phyloP scores from a whole-genome alignment of 371 early-diverging fungal genomes.

The Mucor mucedo region DNA sequence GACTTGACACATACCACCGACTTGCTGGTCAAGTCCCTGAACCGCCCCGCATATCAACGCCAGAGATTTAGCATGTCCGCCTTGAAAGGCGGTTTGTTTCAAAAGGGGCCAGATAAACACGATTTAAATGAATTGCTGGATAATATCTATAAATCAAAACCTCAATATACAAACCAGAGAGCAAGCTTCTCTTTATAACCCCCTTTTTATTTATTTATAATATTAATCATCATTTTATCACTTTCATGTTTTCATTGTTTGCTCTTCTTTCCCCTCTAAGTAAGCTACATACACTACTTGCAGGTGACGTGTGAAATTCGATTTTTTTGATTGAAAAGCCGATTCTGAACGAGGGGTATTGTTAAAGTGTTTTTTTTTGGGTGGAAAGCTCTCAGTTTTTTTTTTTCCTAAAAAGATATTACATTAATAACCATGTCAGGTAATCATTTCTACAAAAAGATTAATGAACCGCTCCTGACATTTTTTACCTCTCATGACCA shows the following conservation, averaged over 20 bases:
- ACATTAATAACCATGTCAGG: conserved; percentile 11
- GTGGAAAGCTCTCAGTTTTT: not conserved
- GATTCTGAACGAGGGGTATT: conserved; percentile 5
- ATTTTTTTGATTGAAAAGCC: too few species aligned
- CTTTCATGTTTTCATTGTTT: not conserved
- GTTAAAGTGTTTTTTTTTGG: not conserved
- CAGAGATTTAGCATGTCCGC: conserved; percentile 23
- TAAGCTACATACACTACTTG: too few species aligned
- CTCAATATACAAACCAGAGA: conserved; percentile 41
- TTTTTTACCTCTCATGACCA: not conserved
- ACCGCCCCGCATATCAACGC: conserved; percentile 35
- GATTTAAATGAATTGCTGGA: conserved; percentile 31
- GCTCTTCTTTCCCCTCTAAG: not conserved
- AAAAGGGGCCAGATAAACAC: conserved; percentile 7
- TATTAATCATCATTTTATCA: not conserved
- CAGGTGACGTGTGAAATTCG: too few species aligned
- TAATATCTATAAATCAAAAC: conserved; percentile 32
- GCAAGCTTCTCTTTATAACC: conserved; percentile 28
- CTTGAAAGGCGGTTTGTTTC: conserved; percentile 24
- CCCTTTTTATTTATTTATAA: not conserved
- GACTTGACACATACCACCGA: conserved; percentile 57
- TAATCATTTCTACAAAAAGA: not conserved
- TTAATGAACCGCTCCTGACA: not conserved
- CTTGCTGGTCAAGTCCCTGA: conserved; percentile 53
- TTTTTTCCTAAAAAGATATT: not conserved